phyloP scores from a whole-genome alignment of 2,329 filamentous ascomycete genomes.

The Domatiomyces globalis region DNA sequence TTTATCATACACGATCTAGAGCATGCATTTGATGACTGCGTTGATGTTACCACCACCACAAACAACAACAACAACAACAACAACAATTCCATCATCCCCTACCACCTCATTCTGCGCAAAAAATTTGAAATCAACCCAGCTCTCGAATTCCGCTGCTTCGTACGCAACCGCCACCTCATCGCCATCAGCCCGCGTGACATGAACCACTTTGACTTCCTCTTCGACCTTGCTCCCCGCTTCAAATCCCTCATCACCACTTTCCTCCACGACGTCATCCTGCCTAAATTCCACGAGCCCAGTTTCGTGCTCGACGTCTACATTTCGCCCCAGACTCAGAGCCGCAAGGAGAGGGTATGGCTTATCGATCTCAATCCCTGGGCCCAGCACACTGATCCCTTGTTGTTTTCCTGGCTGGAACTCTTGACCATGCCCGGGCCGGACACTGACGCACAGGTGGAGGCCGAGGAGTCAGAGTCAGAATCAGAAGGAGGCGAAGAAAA shows the following conservation, averaged over 20 bases:
- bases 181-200: constrained; percentile 79
- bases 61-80: too few species aligned
- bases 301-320: constrained; percentile 92
- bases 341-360: constrained; percentile 54
- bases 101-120: constrained; percentile 72
- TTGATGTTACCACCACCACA: too few species aligned
- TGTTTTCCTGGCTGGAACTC: constrained; percentile 84
- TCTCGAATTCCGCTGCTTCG: constrained; percentile 91
- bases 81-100: constrained; percentile 40
- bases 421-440: constrained; percentile 45
- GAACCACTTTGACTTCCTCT: constrained; percentile 79
- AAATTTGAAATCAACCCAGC: constrained; percentile 80
- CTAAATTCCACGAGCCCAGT: constrained; percentile 56
- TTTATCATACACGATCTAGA: constrained; percentile 91
- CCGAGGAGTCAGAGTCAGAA: constrained; percentile 16
- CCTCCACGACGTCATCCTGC: constrained; percentile 58
- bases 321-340: constrained; percentile 42
- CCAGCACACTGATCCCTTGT: constrained; percentile 67
- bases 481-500: constrained; percentile 26
- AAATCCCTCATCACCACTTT: constrained; percentile 58
- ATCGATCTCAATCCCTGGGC: constrained; percentile 97
- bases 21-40: constrained; percentile 73
- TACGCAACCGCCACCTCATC: constrained; percentile 65
- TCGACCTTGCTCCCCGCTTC: constrained; percentile 50
- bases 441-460: constrained; percentile 17